Evolutionary conservation across 2,329 filamentous ascomycete genomes (phyloP).

Genomic region (Monilinia polystroma): DNA sequence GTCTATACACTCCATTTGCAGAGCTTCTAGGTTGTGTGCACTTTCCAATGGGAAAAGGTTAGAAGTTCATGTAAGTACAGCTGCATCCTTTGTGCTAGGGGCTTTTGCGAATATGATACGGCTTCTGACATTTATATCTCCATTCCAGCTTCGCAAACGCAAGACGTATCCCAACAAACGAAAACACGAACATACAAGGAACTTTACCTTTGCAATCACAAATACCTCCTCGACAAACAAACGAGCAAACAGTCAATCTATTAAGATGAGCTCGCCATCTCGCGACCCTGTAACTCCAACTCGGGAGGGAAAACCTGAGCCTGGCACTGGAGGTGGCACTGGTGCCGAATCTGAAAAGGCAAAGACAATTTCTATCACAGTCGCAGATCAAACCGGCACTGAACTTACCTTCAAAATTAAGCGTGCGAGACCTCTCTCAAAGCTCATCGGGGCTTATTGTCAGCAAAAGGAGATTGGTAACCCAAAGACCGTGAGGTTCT

Average conservation of each 20-base stretch:
- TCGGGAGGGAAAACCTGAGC: not conserved
- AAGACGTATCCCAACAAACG: not conserved
- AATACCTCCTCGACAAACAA: not conserved
- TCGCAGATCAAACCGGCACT: not conserved
- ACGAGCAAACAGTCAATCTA: not conserved
- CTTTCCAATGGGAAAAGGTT: not conserved
- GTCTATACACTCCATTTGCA: not conserved
- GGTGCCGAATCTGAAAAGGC: not conserved
- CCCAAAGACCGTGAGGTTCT: not conserved
- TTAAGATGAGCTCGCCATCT: not conserved
- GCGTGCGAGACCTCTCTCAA: not conserved
- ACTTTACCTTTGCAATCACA: not conserved
- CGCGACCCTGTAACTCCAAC: not conserved
- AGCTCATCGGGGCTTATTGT: conserved; percentile 19
- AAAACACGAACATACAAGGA: not conserved
- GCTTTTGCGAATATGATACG: not conserved
- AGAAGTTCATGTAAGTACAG: not conserved
- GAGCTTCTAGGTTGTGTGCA: not conserved
- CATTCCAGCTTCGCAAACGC: not conserved
- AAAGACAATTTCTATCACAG: not conserved
- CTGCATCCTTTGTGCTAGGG: no score
- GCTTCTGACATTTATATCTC: not conserved
- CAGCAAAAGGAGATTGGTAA: not conserved
- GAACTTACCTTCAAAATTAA: conserved; percentile 16
- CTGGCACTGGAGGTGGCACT: not conserved